Conservation (phyloP, 176 grass and related monocot genomes). For the Guadua angustifolia region DNA sequence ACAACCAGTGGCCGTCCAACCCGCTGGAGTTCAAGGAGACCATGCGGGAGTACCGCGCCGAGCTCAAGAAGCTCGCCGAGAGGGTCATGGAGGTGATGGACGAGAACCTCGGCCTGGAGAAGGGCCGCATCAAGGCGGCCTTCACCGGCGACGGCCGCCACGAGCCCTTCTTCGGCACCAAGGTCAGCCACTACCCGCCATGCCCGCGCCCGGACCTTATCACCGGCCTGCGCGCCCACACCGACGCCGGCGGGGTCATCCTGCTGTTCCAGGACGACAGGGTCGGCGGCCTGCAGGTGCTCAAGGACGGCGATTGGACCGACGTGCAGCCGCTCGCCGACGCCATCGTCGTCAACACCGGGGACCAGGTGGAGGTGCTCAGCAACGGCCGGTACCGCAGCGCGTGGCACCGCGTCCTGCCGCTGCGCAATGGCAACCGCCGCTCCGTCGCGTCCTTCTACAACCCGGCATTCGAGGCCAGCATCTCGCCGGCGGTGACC, state of each 20-base stretch:
- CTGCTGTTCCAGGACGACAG: constrained; percentile 75
- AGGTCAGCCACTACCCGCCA: constrained; percentile 84
- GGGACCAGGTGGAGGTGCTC: constrained; percentile 91
- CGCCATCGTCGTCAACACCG: constrained; percentile 97
- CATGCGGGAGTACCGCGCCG: constrained; percentile 65
- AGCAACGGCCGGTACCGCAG: constrained; percentile 89
- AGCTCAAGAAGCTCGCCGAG: constrained; percentile 47
- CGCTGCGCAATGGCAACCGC: constrained; percentile 67
- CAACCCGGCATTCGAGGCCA: constrained; percentile 54
- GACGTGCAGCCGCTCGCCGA: constrained; percentile 79
- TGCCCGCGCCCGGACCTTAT: constrained; percentile 69
- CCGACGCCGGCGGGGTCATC: constrained; percentile 72
- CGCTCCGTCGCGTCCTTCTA: constrained; percentile 70
- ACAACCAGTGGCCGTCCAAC: constrained; percentile 52
- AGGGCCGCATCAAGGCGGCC: constrained; percentile 44
- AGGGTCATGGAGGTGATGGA: constrained; percentile 63
- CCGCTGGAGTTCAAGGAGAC: constrained; percentile 63
- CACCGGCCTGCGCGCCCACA: constrained; percentile 69
- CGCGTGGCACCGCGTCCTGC: constrained; percentile 82
- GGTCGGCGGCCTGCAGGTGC: constrained; percentile 65
- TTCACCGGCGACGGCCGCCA: constrained; percentile 47
- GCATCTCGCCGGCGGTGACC: constrained; percentile 42
- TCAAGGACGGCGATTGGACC: constrained; percentile 66
- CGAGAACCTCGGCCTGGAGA: constrained; percentile 55
- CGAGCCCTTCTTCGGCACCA: constrained; percentile 59